Evolutionary conservation across 176 grass and related monocot species (phyloP).

Genomic region (Aegilops bicornis): DNA sequence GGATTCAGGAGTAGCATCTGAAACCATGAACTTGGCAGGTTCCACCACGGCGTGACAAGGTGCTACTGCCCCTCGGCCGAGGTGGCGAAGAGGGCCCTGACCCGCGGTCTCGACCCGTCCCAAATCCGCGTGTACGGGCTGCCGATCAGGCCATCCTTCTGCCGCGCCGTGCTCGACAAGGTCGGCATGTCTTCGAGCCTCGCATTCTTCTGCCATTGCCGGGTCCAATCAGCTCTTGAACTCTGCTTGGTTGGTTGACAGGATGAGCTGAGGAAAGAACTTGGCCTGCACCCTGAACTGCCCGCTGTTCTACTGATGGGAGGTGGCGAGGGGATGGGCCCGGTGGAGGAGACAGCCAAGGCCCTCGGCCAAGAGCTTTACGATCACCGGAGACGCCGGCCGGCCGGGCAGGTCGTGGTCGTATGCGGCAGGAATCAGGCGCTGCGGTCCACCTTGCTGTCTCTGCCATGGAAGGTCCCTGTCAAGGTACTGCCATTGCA

Average conservation of each 20-base stretch:
- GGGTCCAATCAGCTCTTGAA: neutral
- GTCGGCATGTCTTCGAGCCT: constrained; percentile 15
- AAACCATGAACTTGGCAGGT: constrained; percentile 38
- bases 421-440: constrained; percentile 71
- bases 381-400: constrained; percentile 31
- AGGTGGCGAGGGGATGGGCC: constrained; percentile 86
- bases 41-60: constrained; percentile 74
- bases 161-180: constrained; percentile 69
- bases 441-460: constrained; percentile 45
- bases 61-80: constrained; percentile 84
- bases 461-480: constrained; percentile 56
- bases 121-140: constrained; percentile 74
- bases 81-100: constrained; percentile 63
- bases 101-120: constrained; percentile 58
- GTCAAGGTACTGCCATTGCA: constrained; percentile 54
- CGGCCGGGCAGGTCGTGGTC: constrained; percentile 61
- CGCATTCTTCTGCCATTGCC: neutral
- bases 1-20: neutral
- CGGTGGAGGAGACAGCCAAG: constrained; percentile 63
- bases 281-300: constrained; percentile 56
- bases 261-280: constrained; percentile 64
- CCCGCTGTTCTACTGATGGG: constrained; percentile 84
- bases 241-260: constrained; percentile 26
- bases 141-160: constrained; percentile 87
- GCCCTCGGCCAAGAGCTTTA: constrained; percentile 67